Conservation (phyloP, 2,329 filamentous ascomycete genomes). For the Sporothrix brasiliensis region DNA sequence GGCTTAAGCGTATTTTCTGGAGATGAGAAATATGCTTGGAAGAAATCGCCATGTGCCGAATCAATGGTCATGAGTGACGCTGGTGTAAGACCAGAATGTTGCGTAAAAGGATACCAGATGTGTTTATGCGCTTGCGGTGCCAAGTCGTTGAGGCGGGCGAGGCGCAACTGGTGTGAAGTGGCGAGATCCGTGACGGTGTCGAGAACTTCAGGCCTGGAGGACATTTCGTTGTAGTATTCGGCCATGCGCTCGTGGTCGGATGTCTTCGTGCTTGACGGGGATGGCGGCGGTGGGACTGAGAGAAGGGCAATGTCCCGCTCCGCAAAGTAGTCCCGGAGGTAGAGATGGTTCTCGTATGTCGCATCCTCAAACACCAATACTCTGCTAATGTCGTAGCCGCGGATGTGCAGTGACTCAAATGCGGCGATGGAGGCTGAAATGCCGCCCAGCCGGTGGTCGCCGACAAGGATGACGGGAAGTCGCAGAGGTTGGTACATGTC, state of each 20-base stretch:
- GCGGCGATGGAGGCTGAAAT: constrained; percentile 80
- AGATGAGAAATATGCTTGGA: constrained; percentile 55
- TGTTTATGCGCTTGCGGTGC: constrained; percentile 59
- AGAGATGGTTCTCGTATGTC: constrained; percentile 68
- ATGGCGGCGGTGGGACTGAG: constrained; percentile 63
- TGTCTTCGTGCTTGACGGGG: constrained; percentile 44
- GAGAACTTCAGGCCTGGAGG: constrained; percentile 50
- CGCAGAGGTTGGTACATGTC: constrained; percentile 76
- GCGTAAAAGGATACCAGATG: constrained; percentile 89
- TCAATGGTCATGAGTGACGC: constrained; percentile 74
- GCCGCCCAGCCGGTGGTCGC: constrained; percentile 74
- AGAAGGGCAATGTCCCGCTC: constrained; percentile 61
- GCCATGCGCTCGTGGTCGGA: constrained; percentile 62
- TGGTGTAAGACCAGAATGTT: constrained; percentile 66
- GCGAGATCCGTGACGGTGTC: constrained; percentile 48
- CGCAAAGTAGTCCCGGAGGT: constrained; percentile 68
- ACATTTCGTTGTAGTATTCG: constrained; percentile 62
- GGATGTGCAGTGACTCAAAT: constrained; percentile 74
- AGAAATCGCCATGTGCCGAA: constrained; percentile 77
- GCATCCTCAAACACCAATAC: constrained; percentile 70
- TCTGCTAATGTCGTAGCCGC: constrained; percentile 75
- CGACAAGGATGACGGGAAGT: constrained; percentile 73
- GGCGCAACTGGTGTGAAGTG: constrained; percentile 54
- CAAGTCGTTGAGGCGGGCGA: constrained; percentile 64
- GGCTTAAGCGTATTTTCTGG: constrained; percentile 54